phyloP scores from a whole-genome alignment of 345 rosid species.

The Raphanus raphanistrum region DNA sequence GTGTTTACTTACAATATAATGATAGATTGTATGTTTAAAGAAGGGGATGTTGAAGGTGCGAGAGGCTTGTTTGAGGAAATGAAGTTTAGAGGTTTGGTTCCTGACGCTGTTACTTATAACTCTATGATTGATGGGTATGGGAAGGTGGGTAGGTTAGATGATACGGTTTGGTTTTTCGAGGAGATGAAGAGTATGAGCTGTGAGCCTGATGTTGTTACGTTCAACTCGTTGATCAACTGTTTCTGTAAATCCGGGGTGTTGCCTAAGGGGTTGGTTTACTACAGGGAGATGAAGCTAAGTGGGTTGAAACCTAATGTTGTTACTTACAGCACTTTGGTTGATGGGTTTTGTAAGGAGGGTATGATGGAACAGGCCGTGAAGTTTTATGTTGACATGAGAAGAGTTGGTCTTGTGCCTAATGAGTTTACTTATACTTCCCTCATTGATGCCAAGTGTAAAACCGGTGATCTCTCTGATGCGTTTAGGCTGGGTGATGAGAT shows the following conservation, averaged over 20 bases:
- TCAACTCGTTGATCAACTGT: conserved; percentile 62
- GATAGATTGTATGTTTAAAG: conserved; percentile 70
- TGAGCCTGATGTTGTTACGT: conserved; percentile 63
- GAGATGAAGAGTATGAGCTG: conserved; percentile 58
- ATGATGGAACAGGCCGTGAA: conserved; percentile 66
- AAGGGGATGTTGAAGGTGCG: conserved; percentile 54
- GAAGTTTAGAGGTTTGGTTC: conserved; percentile 53
- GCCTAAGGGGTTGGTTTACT: conserved; percentile 51
- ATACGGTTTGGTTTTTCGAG: conserved; percentile 43
- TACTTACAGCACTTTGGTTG: conserved; percentile 68
- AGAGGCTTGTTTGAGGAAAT: conserved; percentile 53
- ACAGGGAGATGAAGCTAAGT: conserved; percentile 51
- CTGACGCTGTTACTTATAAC: conserved; percentile 73
- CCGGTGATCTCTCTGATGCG: conserved; percentile 52
- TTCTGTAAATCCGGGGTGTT: conserved; percentile 52
- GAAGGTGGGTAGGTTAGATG: conserved; percentile 56
- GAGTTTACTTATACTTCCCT: conserved; percentile 70
- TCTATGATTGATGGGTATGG: conserved; percentile 71
- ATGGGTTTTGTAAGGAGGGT: conserved; percentile 67
- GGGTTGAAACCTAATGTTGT: conserved; percentile 61
- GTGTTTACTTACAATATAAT: conserved; percentile 66
- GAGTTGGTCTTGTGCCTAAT: conserved; percentile 61
- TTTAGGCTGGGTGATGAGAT: conserved; percentile 63
- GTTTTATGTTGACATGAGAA: conserved; percentile 66
- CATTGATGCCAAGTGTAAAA: conserved; percentile 67